Evolutionary conservation across 768 basidiomycete species (phyloP).

Genomic region (Rhodocollybia butyracea): DNA sequence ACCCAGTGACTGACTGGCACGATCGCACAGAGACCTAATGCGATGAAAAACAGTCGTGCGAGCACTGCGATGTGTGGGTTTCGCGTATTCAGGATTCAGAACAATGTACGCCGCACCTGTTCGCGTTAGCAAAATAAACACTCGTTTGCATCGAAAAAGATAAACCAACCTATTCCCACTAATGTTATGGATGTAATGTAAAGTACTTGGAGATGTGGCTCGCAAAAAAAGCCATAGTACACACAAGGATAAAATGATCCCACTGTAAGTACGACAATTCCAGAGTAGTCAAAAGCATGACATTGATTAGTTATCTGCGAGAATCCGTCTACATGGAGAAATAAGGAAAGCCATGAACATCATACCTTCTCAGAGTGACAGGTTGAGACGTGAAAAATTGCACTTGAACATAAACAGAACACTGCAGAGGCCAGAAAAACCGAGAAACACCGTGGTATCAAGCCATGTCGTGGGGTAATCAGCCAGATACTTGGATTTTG

Average conservation of each 20-base stretch:
- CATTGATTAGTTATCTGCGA: conserved; percentile 36
- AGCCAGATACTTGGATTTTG: conserved; percentile 48
- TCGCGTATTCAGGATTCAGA: conserved; percentile 73
- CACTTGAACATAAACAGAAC: conserved; percentile 70
- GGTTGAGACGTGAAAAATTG: conserved; percentile 66
- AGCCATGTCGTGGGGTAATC: conserved; percentile 56
- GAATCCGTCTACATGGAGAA: neutral
- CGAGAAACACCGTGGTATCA: conserved; percentile 56
- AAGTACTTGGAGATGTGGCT: conserved; percentile 46
- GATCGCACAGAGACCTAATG: conserved; percentile 67
- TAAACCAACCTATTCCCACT: conserved; percentile 63
- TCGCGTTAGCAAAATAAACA: no score
- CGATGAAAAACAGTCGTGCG: conserved; percentile 77
- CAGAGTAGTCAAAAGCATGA: conserved; percentile 72
- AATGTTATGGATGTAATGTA: conserved; percentile 52
- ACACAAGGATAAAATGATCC: conserved; percentile 79
- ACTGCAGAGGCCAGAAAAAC: conserved; percentile 70
- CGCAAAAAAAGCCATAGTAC: conserved; percentile 77
- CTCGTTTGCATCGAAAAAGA: no score
- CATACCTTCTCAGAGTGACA: conserved; percentile 78
- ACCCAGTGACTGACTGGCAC: conserved; percentile 69
- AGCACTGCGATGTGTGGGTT: conserved; percentile 69
- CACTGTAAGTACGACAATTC: conserved; percentile 74
- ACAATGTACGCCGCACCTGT: conserved; percentile 73
- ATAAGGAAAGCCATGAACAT: neutral